A percentile compares a stretch with the other conserved stretches of the same genome.
These are phyloP conservation scores for Fusarium torulosum DNA, from an alignment of 2,329 filamentous ascomycete species.

Conservation along the genomic window DNA sequence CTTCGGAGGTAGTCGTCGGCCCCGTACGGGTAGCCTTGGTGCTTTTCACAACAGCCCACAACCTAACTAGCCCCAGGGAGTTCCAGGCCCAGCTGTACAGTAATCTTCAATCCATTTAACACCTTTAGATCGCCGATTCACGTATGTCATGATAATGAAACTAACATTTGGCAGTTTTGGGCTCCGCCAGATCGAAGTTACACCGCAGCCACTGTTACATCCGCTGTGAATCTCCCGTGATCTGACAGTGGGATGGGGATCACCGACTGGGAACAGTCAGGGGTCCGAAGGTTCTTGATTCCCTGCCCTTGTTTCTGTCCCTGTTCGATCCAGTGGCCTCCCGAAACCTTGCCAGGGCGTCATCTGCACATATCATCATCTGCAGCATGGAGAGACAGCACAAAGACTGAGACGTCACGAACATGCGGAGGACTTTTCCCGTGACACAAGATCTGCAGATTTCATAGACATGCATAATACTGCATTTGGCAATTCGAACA, in stretches of 20 bases:
- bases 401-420: background rate
- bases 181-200: slow-evolving; percentile 36
- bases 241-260: slow-evolving; percentile 14
- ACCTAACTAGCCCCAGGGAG: background rate
- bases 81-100: slow-evolving; percentile 6
- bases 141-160: slow-evolving; percentile 1
- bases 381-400: slow-evolving; percentile 4
- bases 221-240: slow-evolving; percentile 34
- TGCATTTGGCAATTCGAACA: background rate
- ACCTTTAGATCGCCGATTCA: slow-evolving; percentile 16
- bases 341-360: slow-evolving; percentile 6
- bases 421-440: background rate
- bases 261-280: slow-evolving; percentile 30
- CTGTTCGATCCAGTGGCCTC: slow-evolving; percentile 1
- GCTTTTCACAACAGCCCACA: slow-evolving; percentile 5
- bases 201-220: slow-evolving; percentile 38
- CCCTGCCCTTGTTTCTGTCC: background rate
- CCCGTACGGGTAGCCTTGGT: background rate
- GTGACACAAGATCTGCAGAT: background rate
- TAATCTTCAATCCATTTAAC: background rate
- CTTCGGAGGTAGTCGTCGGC: background rate
- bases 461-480: background rate
- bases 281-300: slow-evolving; percentile 7
- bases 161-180: slow-evolving; percentile 13
- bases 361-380: slow-evolving; percentile 8